Conservation (phyloP, 2,329 filamentous ascomycete genomes). For the Xylariaceae sp. region DNA sequence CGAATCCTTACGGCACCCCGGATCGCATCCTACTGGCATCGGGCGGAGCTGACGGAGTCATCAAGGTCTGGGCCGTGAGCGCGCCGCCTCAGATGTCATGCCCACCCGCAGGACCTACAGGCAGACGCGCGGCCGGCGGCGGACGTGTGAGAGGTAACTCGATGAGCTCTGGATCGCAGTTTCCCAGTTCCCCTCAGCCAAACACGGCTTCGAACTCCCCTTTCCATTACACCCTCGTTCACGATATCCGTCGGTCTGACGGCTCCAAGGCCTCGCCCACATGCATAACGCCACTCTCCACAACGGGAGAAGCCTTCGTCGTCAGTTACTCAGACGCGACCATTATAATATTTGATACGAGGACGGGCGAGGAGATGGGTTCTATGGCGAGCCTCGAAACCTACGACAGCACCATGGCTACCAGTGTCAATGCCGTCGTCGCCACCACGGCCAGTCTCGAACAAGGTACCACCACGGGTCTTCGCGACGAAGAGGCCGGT, state of each 20-base stretch:
- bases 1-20: conserved; percentile 67
- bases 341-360: conserved; percentile 86
- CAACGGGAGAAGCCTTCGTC: conserved; percentile 80
- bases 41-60: conserved; percentile 82
- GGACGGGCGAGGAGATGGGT: conserved; percentile 84
- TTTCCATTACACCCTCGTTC: conserved; percentile 82
- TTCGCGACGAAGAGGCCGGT: conserved; percentile 68
- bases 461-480: conserved; percentile 52
- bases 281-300: conserved; percentile 83
- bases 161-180: conserved; percentile 89
- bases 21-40: conserved; percentile 89
- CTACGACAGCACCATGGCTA: conserved; percentile 73
- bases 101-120: conserved; percentile 61
- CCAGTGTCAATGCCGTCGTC: conserved; percentile 85
- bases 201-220: conserved; percentile 79
- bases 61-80: conserved; percentile 92
- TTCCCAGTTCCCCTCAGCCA: conserved; percentile 84
- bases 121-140: conserved; percentile 53
- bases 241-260: conserved; percentile 71
- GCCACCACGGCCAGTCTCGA: conserved; percentile 81
- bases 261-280: conserved; percentile 70
- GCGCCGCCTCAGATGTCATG: conserved; percentile 81
- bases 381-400: conserved; percentile 92
- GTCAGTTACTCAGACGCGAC: conserved; percentile 89
- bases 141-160: conserved; percentile 84